These are phyloP conservation scores for Nidula niveotomentosa DNA, from an alignment of 1,284 basidiomycete species.

Conservation along the genomic window DNA sequence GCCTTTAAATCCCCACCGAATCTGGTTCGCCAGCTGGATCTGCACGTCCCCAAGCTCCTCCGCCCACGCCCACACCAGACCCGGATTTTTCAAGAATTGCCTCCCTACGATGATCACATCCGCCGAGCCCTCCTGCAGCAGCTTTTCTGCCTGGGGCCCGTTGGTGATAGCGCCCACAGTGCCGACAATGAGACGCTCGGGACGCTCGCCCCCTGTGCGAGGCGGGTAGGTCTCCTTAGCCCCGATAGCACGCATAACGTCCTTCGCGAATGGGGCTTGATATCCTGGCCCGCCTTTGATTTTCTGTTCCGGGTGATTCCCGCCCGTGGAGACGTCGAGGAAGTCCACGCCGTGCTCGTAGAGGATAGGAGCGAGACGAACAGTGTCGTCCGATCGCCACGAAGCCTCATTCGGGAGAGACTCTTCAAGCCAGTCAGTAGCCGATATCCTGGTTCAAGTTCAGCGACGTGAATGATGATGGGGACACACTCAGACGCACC, in stretches of 20 bases:
- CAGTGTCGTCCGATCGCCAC: slow-evolving; percentile 64
- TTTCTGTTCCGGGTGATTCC: slow-evolving; percentile 45
- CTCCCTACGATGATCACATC: slow-evolving; percentile 46
- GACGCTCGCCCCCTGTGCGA: neutral
- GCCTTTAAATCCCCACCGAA: slow-evolving; percentile 26
- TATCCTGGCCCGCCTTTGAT: slow-evolving; percentile 45
- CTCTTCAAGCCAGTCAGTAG: slow-evolving; percentile 61
- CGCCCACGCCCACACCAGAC: slow-evolving; percentile 39
- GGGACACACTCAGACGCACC: slow-evolving; percentile 36
- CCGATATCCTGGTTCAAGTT: slow-evolving; percentile 42
- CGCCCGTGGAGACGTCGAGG: slow-evolving; percentile 63
- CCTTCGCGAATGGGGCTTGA: slow-evolving; percentile 19
- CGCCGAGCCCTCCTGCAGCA: slow-evolving; percentile 45
- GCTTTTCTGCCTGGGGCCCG: slow-evolving; percentile 53
- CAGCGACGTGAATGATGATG: neutral
- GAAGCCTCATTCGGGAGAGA: slow-evolving; percentile 42
- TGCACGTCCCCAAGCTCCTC: slow-evolving; percentile 27
- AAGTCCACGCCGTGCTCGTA: slow-evolving; percentile 61
- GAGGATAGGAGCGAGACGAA: slow-evolving; percentile 48
- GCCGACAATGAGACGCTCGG: slow-evolving; percentile 31
- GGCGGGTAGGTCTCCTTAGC: slow-evolving; percentile 1
- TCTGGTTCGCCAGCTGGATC: slow-evolving; percentile 25
- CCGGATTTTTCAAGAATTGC: slow-evolving; percentile 53
- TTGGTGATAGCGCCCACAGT: slow-evolving; percentile 40
- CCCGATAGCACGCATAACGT: slow-evolving; percentile 12